Percentiles rank a stretch among this genome's conserved stretches.
Evolutionary conservation across 768 basidiomycete species (phyloP).

Genomic region (Termitomyces sp.): DNA sequence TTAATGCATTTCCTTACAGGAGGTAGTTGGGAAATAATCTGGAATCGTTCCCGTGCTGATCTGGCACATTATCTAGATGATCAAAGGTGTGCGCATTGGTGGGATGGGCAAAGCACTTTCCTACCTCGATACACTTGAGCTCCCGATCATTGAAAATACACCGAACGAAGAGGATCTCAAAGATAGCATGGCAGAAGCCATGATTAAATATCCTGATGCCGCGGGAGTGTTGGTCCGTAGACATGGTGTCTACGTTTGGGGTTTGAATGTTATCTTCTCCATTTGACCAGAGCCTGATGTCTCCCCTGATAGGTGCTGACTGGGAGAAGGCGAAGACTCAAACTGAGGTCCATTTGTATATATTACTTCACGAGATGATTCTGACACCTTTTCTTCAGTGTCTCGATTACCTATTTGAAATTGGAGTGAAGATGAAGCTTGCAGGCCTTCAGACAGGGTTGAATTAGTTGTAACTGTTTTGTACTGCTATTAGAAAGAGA

Average conservation of each 20-base stretch:
- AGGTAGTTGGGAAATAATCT: slow-evolving; percentile 24
- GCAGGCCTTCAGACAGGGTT: slow-evolving; percentile 50
- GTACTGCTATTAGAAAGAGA: neutral
- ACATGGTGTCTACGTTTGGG: slow-evolving; percentile 86
- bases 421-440: slow-evolving; percentile 76
- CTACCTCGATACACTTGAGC: slow-evolving; percentile 78
- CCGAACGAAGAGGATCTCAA: slow-evolving; percentile 86
- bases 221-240: slow-evolving; percentile 72
- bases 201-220: slow-evolving; percentile 74
- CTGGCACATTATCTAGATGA: slow-evolving; percentile 55
- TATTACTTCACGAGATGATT: neutral
- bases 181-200: slow-evolving; percentile 84
- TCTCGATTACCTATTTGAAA: slow-evolving; percentile 87
- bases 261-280: slow-evolving; percentile 26
- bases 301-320: slow-evolving; percentile 38
- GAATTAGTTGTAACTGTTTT: slow-evolving; percentile 13
- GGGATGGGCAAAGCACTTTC: slow-evolving; percentile 74
- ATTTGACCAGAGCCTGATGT: neutral
- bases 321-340: slow-evolving; percentile 92
- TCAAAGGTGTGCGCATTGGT: slow-evolving; percentile 77
- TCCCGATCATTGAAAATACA: slow-evolving; percentile 91
- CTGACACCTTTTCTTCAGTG: slow-evolving; percentile 42
- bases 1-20: slow-evolving; percentile 23
- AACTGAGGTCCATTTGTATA: slow-evolving; percentile 50
- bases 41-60: neutral